A percentile compares a stretch with the other conserved stretches of the same genome.
Evolutionary conservation across 371 early-diverging fungal species (phyloP).

Genomic region (Mortierella sp.): DNA sequence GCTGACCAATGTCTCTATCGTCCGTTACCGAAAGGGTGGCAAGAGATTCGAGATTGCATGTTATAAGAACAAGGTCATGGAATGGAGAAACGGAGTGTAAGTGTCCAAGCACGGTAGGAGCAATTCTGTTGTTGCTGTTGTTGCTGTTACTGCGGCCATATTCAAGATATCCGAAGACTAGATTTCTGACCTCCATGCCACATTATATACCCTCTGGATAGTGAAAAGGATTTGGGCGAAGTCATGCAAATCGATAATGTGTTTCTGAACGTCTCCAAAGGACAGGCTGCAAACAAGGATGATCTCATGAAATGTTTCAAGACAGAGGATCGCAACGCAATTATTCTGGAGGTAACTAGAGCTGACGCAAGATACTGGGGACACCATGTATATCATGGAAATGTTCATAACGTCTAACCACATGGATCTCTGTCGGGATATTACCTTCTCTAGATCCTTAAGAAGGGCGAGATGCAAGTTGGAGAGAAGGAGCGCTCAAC

Average conservation of each 20-base stretch:
- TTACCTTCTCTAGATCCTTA: conserved; percentile 75
- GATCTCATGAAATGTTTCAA: conserved; percentile 91
- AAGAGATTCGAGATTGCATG: conserved; percentile 98
- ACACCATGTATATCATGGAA: background rate
- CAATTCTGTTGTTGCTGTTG: background rate
- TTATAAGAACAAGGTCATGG: conserved; percentile 98
- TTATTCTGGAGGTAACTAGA: conserved; percentile 81
- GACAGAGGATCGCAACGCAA: conserved; percentile 86
- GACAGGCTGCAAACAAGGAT: conserved; percentile 91
- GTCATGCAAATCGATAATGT: conserved; percentile 95
- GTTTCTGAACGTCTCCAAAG: conserved; percentile 96
- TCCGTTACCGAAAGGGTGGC: conserved; percentile 96
- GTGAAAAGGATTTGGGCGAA: conserved; percentile 96
- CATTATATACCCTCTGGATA: background rate
- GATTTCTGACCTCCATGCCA: conserved; percentile 38
- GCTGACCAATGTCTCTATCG: conserved; percentile 95
- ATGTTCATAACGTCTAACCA: no score
- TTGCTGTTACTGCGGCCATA: conserved; percentile 4
- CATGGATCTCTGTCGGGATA: no score
- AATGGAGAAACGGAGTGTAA: conserved; percentile 95
- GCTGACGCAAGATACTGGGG: background rate
- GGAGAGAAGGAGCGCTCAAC: conserved; percentile 94
- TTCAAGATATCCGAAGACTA: background rate
- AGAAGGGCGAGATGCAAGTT: conserved; percentile 96
- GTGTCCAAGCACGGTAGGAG: background rate